Percentiles rank a stretch among this genome's conserved stretches.
These are phyloP conservation scores for Starmerella roubikii DNA, from an alignment of 805 yeast species.

Conservation along the genomic window DNA sequence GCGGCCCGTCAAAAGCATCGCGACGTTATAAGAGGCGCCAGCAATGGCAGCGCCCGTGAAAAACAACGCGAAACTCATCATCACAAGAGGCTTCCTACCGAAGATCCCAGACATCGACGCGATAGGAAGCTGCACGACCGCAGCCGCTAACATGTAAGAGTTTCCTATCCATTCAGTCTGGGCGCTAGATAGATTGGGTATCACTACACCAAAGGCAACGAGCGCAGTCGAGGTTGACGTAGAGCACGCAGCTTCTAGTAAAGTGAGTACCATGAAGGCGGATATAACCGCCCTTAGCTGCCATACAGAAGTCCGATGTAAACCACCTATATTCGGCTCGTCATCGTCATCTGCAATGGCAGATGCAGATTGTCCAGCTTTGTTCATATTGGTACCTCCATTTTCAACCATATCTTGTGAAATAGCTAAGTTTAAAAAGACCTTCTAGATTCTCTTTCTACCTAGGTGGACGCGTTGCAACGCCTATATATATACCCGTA, in stretches of 20 bases:
- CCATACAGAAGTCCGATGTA: not conserved
- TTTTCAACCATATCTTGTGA: no score
- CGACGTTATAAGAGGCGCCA: constrained; percentile 41
- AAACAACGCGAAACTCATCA: constrained; percentile 38
- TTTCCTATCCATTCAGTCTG: constrained; percentile 22
- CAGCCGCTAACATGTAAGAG: constrained; percentile 18
- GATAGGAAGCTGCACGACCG: constrained; percentile 13
- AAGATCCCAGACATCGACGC: constrained; percentile 17
- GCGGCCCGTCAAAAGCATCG: constrained; percentile 53
- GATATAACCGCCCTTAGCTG: constrained; percentile 6
- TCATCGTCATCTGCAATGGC: constrained; percentile 7
- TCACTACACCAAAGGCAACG: constrained; percentile 2
- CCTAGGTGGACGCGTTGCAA: no score
- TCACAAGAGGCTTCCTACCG: constrained; percentile 35
- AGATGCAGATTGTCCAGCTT: not conserved
- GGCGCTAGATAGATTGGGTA: constrained; percentile 15
- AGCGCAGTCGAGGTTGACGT: constrained; percentile 13
- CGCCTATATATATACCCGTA: no score
- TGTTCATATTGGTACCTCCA: no score
- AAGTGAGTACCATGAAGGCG: constrained; percentile 10
- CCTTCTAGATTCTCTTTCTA: no score
- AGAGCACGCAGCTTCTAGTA: constrained; percentile 10
- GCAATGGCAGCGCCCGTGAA: constrained; percentile 47
- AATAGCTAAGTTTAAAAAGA: no score
- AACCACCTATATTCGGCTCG: constrained; percentile 11